Conservation (phyloP, 1,284 basidiomycete species). For the Schizophyllum commune region DNA sequence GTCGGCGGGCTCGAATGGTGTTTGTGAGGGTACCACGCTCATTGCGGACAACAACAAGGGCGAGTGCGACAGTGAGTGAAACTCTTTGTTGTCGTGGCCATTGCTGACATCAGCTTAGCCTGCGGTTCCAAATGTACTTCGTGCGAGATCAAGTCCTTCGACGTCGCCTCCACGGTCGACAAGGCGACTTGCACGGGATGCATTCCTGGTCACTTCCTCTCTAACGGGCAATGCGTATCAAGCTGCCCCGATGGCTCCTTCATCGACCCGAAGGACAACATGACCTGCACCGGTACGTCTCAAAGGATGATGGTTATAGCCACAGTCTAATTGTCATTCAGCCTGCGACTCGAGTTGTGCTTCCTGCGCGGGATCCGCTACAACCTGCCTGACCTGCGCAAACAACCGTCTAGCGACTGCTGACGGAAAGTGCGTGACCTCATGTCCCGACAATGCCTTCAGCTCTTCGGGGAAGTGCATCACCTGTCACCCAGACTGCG, state of each 20-base stretch:
- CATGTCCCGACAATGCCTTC: slow-evolving; percentile 68
- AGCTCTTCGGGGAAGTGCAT: slow-evolving; percentile 56
- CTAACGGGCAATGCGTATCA: slow-evolving; percentile 55
- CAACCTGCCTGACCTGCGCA: slow-evolving; percentile 66
- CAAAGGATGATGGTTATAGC: no score
- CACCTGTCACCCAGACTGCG: slow-evolving; percentile 75
- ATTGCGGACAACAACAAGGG: slow-evolving; percentile 77
- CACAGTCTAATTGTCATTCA: no score
- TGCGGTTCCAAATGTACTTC: slow-evolving; percentile 74
- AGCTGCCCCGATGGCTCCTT: slow-evolving; percentile 69
- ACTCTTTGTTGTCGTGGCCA: slow-evolving; percentile 4
- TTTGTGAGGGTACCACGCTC: slow-evolving; percentile 60
- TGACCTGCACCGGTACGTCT: slow-evolving; percentile 64
- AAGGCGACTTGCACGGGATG: slow-evolving; percentile 70
- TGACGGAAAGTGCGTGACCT: slow-evolving; percentile 60
- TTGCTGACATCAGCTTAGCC: slow-evolving; percentile 28
- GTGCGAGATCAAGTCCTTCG: slow-evolving; percentile 68
- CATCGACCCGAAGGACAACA: slow-evolving; percentile 58
- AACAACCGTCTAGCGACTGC: slow-evolving; percentile 52
- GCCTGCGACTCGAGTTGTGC: slow-evolving; percentile 70
- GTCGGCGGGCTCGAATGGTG: slow-evolving; percentile 52
- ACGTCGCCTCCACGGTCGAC: slow-evolving; percentile 51
- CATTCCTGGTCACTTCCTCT: slow-evolving; percentile 66
- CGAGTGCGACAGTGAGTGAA: slow-evolving; percentile 66
- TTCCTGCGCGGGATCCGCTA: slow-evolving; percentile 57